A percentile compares a stretch with the other conserved stretches of the same genome.
Evolutionary conservation across 2,329 filamentous ascomycete genomes (phyloP).

Genomic region (Trichocomaceae sp.): DNA sequence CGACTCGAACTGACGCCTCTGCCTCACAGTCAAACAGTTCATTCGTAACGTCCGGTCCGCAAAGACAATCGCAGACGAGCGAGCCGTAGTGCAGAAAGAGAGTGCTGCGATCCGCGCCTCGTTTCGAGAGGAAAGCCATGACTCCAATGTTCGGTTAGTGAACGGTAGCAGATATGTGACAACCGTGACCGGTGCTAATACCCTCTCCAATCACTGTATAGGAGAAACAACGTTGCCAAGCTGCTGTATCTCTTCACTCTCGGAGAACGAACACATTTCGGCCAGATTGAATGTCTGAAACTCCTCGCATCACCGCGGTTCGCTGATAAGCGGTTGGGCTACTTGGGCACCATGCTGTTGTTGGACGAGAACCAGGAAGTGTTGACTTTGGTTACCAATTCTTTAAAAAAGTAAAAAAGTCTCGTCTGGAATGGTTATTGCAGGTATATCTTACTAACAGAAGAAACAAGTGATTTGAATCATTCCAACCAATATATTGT

Average conservation of each 20-base stretch:
- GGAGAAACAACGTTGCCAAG: constrained; percentile 98
- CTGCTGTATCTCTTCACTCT: constrained; percentile 96
- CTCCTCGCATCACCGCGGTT: constrained; percentile 93
- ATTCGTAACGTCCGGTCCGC: constrained; percentile 98
- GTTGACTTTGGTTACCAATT: constrained; percentile 93
- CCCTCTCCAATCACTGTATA: constrained; percentile 33
- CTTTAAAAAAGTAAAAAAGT: constrained; percentile 76
- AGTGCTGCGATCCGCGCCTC: constrained; percentile 95
- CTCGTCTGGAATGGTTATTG: not conserved
- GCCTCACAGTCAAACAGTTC: constrained; percentile 83
- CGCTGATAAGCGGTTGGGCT: constrained; percentile 92
- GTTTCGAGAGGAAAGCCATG: constrained; percentile 93
- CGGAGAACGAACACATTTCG: constrained; percentile 95
- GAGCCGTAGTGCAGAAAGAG: constrained; percentile 97
- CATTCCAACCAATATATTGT: constrained; percentile 99
- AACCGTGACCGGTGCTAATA: constrained; percentile 18
- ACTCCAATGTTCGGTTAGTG: constrained; percentile 78
- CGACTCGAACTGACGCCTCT: constrained; percentile 11
- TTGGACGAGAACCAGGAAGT: constrained; percentile 99
- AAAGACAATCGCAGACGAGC: constrained; percentile 98
- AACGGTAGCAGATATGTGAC: not conserved
- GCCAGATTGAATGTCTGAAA: constrained; percentile 98
- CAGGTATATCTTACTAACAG: constrained; percentile 29
- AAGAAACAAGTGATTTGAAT: constrained; percentile 68
- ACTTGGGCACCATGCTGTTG: constrained; percentile 90